Conservation (phyloP, 73 alveolate genomes). For the Tetrahymena borealis region DNA sequence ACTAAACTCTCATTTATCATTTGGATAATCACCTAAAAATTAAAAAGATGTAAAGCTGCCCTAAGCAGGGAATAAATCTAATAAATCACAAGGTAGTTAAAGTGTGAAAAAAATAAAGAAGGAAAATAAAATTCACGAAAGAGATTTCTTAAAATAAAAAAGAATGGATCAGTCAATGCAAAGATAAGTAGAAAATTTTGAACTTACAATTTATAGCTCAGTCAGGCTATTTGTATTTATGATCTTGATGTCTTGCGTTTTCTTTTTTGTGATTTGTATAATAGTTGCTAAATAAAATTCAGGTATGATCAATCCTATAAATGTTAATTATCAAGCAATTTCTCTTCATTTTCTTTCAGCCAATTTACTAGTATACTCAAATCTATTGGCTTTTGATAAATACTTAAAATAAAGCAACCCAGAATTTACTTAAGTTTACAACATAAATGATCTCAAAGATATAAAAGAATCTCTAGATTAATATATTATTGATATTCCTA, state of each 20-base stretch:
- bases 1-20: no score
- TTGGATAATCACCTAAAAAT: no score
- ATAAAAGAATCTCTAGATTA: neutral
- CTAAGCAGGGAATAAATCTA: no score
- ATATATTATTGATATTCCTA: neutral
- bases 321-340: neutral
- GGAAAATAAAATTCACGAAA: neutral
- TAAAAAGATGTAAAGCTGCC: no score
- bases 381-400: neutral
- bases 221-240: neutral
- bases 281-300: neutral
- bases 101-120: neutral
- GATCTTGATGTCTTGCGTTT: neutral
- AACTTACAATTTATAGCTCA: neutral
- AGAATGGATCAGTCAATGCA: neutral
- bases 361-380: neutral
- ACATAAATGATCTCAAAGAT: neutral
- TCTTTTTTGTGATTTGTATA: neutral
- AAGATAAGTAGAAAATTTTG: neutral
- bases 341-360: neutral
- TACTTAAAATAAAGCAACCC: neutral
- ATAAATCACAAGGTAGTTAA: no score
- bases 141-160: neutral
- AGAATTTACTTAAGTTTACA: neutral
- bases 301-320: neutral